Percentiles rank a stretch among this genome's conserved stretches.
Conservation (phyloP, 192 early-diverging fungal species). For the Backusella macrospora region DNA sequence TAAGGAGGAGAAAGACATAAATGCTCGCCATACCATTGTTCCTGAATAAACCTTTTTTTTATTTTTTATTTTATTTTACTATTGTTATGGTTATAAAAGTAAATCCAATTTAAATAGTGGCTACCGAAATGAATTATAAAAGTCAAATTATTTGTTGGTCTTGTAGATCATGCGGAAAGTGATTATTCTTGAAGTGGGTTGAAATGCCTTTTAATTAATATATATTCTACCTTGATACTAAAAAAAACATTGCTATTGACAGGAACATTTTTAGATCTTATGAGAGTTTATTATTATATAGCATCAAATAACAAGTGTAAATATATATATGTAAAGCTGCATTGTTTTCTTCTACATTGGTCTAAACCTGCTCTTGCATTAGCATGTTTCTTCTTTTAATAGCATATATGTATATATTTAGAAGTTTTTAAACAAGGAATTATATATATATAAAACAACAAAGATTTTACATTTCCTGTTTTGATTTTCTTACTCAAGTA, state of each 20-base stretch:
- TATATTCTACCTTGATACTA: neutral
- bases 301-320: neutral
- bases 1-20: too few species aligned
- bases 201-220: neutral
- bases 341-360: neutral
- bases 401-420: neutral
- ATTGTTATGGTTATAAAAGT: too few species aligned
- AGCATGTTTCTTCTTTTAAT: neutral
- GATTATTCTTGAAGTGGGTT: neutral
- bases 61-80: too few species aligned
- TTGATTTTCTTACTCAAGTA: too few species aligned
- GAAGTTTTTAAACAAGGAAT: too few species aligned
- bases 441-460: too few species aligned
- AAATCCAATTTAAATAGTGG: neutral
- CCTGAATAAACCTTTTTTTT: too few species aligned
- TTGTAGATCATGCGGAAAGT: neutral
- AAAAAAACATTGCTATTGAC: neutral
- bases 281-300: neutral
- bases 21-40: too few species aligned
- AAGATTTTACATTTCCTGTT: too few species aligned
- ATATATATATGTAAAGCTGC: neutral
- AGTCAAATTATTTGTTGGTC: neutral
- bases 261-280: neutral
- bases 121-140: constrained; percentile 1
- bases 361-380: too few species aligned